These are phyloP conservation scores for Myrica gale DNA, from an alignment of 306 rosid genomes.

Conservation along the genomic window DNA sequence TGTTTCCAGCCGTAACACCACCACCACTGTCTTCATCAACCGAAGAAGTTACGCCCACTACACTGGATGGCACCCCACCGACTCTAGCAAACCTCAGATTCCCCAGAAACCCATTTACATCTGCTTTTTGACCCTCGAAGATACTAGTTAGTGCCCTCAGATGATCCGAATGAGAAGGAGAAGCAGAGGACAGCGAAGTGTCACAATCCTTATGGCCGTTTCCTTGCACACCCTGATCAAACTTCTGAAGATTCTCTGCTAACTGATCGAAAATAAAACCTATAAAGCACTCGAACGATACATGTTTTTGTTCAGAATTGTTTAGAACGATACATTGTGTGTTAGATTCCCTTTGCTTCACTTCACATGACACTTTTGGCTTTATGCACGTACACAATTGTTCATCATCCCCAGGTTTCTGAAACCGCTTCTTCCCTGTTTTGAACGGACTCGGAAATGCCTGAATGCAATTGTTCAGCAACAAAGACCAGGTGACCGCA, in stretches of 20 bases:
- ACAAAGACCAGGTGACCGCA: slow-evolving; percentile 75
- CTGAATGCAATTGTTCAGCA: slow-evolving; percentile 70
- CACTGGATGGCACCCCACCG: slow-evolving; percentile 78
- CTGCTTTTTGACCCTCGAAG: slow-evolving; percentile 65
- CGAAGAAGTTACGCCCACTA: slow-evolving; percentile 60
- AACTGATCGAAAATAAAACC: slow-evolving; percentile 76
- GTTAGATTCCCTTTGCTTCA: slow-evolving; percentile 53
- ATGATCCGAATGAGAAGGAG: slow-evolving; percentile 48
- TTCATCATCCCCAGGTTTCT: slow-evolving; percentile 57
- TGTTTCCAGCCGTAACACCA: slow-evolving; percentile 39
- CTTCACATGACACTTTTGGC: slow-evolving; percentile 49
- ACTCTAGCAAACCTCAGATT: slow-evolving; percentile 89
- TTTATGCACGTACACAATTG: slow-evolving; percentile 46
- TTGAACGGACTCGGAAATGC: slow-evolving; percentile 80
- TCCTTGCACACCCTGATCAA: slow-evolving; percentile 48
- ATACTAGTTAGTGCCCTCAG: slow-evolving; percentile 50
- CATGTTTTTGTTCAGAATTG: slow-evolving; percentile 42
- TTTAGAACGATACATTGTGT: slow-evolving; percentile 24
- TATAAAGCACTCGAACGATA: slow-evolving; percentile 64
- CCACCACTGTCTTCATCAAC: slow-evolving; percentile 58
- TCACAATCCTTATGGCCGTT: slow-evolving; percentile 31
- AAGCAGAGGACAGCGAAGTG: slow-evolving; percentile 25
- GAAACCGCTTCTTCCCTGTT: slow-evolving; percentile 62
- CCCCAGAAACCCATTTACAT: slow-evolving; percentile 81
- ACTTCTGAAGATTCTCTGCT: slow-evolving; percentile 58